phyloP scores from a whole-genome alignment of 352 stramenopile genomes.

The Thalassiosira livingstoniorum region DNA sequence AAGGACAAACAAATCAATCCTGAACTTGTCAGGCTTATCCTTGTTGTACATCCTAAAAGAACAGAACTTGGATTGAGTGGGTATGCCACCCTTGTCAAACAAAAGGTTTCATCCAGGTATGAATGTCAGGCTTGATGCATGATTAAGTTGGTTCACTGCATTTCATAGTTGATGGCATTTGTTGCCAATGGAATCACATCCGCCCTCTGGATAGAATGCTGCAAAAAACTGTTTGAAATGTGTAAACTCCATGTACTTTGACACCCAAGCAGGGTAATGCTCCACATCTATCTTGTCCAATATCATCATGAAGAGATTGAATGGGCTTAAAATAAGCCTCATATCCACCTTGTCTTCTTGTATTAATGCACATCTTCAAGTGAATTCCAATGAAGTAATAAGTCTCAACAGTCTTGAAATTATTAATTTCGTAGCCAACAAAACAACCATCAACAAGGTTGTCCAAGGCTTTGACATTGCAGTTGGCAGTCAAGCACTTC shows the following conservation, averaged over 20 bases:
- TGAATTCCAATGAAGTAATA: background rate
- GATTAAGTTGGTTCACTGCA: background rate
- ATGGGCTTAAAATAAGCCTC: background rate
- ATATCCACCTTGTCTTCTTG: background rate
- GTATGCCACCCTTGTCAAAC: constrained; percentile 34
- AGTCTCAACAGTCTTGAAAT: background rate
- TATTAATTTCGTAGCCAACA: background rate
- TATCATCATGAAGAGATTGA: background rate
- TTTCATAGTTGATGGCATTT: background rate
- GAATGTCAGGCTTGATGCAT: background rate
- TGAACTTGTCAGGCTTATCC: constrained; percentile 31
- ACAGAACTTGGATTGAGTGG: constrained; percentile 1
- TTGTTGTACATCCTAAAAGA: constrained; percentile 29
- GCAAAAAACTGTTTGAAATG: background rate
- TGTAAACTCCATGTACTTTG: background rate
- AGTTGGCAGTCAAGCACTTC: background rate
- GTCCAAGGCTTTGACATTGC: background rate
- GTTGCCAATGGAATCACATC: background rate
- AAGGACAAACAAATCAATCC: constrained; percentile 32
- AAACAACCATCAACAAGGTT: background rate
- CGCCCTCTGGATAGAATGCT: background rate
- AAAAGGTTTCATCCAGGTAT: background rate
- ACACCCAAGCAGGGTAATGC: background rate
- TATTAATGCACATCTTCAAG: background rate
- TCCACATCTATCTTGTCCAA: background rate